Percentiles rank a stretch among this genome's conserved stretches.
Conservation (phyloP, 2,329 filamentous ascomycete genomes). For the Calonectria montana region DNA sequence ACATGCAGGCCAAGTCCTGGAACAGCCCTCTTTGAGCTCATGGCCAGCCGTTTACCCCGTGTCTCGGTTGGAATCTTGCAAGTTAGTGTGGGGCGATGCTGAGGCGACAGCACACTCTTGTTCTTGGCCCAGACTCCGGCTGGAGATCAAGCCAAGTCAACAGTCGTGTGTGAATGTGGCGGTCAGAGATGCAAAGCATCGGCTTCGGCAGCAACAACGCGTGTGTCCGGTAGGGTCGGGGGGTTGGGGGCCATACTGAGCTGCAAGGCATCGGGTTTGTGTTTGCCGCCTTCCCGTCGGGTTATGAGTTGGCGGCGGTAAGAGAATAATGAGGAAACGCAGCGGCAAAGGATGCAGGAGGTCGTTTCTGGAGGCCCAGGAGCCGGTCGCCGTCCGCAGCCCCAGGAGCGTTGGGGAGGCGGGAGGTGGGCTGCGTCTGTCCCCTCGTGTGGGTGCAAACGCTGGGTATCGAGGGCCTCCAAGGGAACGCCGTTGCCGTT, state of each 20-base stretch:
- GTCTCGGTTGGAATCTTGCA: constrained; percentile 3
- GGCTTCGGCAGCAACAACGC: background rate
- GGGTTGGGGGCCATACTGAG: background rate
- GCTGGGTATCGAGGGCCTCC: background rate
- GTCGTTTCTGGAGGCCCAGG: background rate
- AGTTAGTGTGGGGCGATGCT: constrained; percentile 4
- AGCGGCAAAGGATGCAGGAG: background rate
- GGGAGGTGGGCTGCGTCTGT: background rate
- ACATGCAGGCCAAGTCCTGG: constrained; percentile 1
- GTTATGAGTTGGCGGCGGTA: background rate
- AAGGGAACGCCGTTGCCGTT: background rate
- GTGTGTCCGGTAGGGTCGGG: background rate
- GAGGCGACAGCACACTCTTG: background rate
- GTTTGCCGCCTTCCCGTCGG: background rate
- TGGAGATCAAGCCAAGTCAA: background rate
- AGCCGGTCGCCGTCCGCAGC: background rate
- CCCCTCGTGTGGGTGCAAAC: background rate
- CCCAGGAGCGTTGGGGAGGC: background rate
- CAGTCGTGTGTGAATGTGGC: background rate
- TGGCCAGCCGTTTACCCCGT: background rate
- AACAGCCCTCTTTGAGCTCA: background rate
- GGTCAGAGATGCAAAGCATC: background rate
- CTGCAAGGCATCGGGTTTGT: background rate
- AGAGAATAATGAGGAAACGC: constrained; percentile 2
- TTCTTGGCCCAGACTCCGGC: background rate